Evolutionary conservation across 805 yeast genomes (phyloP), one percentile per base, ranked within the genome.

Genomic region (Brettanomyces custersianus): DNA sequence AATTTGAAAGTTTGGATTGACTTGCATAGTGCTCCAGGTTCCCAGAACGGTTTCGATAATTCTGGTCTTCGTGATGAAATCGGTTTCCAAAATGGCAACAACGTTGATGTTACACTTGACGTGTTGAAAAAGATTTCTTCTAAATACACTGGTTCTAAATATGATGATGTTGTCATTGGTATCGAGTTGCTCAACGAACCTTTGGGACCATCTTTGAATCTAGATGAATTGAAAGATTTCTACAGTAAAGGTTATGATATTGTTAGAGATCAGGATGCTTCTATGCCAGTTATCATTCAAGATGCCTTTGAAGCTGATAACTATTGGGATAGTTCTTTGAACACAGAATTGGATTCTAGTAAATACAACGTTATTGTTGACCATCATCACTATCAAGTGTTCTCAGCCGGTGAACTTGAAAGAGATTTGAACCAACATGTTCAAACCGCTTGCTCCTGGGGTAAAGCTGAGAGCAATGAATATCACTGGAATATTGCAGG

Each of bases 371-470:
- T 84, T 37, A 72, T 83, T 20, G 60, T 86, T 33, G 96, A 88
- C 55, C 95, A 85, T 60, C 96, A 88, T 60, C 86, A 81, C 56
- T 88, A 88, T 64, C 94, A 85, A 63, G 90, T 84, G 16, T 88
- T 88, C 59, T 66, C 77, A 23, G 60, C 66, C 19, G 74, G 65
- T 31, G 81, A 84, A 59, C 66, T 86, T 40, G 50, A 63, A 35
- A 67, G 76, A 49, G 37, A 62, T 35, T 65, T 82, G 35, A 83
- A 77, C 45, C 72, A 75, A 31, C 92, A 81, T 49, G 48, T 90
- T 34, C 44, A 58, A 23, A 74, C 80, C 53, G 52, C 57, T 17
- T 70, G 74, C 62, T 77, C 74, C 33, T 39, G 57, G 39, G 66
- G 66, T 37, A 46, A 62, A 13, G 54, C 60, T 34, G 60, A 69